Percentiles rank a stretch among this genome's conserved stretches.
Conservation (phyloP, 2,329 filamentous ascomycete genomes). For the Cladosporium sp. region DNA sequence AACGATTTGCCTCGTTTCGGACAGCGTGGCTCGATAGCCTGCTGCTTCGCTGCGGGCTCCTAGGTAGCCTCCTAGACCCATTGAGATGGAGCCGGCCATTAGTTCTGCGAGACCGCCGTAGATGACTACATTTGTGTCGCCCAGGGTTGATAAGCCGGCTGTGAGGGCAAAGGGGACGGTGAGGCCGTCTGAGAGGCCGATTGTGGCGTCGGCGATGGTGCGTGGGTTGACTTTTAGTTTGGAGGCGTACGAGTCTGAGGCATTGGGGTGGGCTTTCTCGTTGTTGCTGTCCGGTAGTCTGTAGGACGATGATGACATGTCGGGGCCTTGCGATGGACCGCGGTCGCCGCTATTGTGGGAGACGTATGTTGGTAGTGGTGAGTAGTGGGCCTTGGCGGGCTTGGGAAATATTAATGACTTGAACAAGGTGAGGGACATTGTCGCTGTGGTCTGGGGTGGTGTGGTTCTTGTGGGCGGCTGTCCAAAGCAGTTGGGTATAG, state of each 20-base stretch:
- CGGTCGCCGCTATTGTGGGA: neutral
- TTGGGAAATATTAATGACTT: slow-evolving; percentile 2
- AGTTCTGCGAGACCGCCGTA: slow-evolving; percentile 40
- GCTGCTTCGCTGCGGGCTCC: slow-evolving; percentile 50
- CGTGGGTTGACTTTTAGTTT: slow-evolving; percentile 24
- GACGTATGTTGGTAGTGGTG: slow-evolving; percentile 3
- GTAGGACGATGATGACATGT: neutral
- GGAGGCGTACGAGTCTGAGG: neutral
- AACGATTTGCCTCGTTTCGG: slow-evolving; percentile 41
- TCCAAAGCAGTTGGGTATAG: too few species aligned
- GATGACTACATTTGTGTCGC: slow-evolving; percentile 37
- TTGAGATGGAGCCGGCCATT: slow-evolving; percentile 38
- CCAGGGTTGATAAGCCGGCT: slow-evolving; percentile 38
- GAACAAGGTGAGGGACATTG: slow-evolving; percentile 8
- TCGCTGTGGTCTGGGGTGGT: neutral
- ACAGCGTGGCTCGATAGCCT: slow-evolving; percentile 44
- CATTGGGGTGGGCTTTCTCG: neutral
- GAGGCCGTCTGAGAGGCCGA: slow-evolving; percentile 40
- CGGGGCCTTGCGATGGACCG: neutral
- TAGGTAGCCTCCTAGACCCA: slow-evolving; percentile 41
- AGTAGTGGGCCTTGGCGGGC: neutral
- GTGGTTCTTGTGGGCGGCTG: too few species aligned
- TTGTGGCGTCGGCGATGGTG: slow-evolving; percentile 43
- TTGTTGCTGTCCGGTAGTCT: neutral
- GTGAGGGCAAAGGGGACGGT: slow-evolving; percentile 43